Evolutionary conservation across 2,329 filamentous ascomycete species (phyloP), one percentile per base, ranked within the genome.

Genomic region (Colletotrichum noveboracense): DNA sequence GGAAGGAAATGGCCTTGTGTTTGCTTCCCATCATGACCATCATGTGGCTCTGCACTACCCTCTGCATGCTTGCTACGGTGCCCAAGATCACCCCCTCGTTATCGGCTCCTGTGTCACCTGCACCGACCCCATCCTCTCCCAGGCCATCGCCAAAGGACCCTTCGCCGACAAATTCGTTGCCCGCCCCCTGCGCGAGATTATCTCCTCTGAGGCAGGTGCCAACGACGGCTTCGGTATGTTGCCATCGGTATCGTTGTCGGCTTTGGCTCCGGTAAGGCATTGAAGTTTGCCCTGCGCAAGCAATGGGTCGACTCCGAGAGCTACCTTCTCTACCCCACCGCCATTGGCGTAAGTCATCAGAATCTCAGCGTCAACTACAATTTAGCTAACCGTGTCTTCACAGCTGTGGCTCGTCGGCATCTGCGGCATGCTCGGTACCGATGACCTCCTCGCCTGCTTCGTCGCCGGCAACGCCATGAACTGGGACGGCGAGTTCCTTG

Each of bases 161-260:
- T 92, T 93, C 78, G 87, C 91, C 0, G 91, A 93, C 78, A 92
- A 91, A 76, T 93, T 88, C 73, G 91, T 93, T 4, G 85, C 88
- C 10, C 87, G 90, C 3, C 85, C 87, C 6, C 83, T 93, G 5
- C 87, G 91, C 30, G 90, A 93, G 77, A 89, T 93, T 73, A 92
- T 93, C 21, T 92, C 91, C 0, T 87, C 91, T 2, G 91, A 93
- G 76, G 90, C 90, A 3, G 56, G 56, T 1, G 30, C 56, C 26
- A 61, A n/a, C 1, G 18, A n/a, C 5, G 52, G 52, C 18, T 61
- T 32, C 6, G 28, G 21, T 28, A 4, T 2, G 84, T 87, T 4
- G 85, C 81, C 0, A 91, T 92, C 76, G 91, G 91, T 4, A 84
- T 84, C 0, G 77, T 91, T 5, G 80, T 88, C 1, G 91, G 91